Percentiles rank a stretch among this genome's conserved stretches.
These are phyloP conservation scores for Diutina pseudorugosa DNA, from an alignment of 1,139 yeast species.

Conservation along the genomic window DNA sequence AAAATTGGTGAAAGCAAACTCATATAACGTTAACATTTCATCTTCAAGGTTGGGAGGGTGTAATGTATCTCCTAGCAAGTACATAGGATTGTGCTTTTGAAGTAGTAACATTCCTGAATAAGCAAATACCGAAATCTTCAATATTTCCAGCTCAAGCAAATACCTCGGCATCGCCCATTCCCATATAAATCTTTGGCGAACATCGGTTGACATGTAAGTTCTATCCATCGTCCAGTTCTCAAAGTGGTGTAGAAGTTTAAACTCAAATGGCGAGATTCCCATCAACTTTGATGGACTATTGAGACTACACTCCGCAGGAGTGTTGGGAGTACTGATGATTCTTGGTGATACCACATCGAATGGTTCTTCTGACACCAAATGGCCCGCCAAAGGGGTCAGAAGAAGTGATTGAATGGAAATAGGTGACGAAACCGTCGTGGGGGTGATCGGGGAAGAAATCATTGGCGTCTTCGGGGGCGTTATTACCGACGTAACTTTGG, in stretches of 20 bases:
- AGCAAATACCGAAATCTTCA: not conserved
- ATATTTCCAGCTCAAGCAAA: not conserved
- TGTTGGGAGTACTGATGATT: not conserved
- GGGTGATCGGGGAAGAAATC: not conserved
- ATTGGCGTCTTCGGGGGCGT: not conserved
- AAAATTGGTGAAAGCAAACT: not conserved
- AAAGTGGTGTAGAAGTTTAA: not conserved
- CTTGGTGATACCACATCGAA: not conserved
- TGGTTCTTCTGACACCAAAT: not conserved
- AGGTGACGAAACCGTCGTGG: not conserved
- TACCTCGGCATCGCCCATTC: not conserved
- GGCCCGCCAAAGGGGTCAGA: not conserved
- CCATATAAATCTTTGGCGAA: not conserved
- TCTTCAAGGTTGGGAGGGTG: not conserved
- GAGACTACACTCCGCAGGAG: not conserved
- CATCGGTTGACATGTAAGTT: not conserved
- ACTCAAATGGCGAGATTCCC: slow-evolving; percentile 1
- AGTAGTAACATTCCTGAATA: not conserved
- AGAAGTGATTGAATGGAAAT: not conserved
- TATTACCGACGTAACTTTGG: not conserved
- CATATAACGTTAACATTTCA: not conserved
- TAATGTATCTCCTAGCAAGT: not conserved
- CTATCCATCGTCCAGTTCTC: not conserved
- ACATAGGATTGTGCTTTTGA: not conserved
- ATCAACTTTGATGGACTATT: not conserved